Evolutionary conservation across 2,329 filamentous ascomycete genomes (phyloP).

Genomic region (Coniochaeta ligniaria): DNA sequence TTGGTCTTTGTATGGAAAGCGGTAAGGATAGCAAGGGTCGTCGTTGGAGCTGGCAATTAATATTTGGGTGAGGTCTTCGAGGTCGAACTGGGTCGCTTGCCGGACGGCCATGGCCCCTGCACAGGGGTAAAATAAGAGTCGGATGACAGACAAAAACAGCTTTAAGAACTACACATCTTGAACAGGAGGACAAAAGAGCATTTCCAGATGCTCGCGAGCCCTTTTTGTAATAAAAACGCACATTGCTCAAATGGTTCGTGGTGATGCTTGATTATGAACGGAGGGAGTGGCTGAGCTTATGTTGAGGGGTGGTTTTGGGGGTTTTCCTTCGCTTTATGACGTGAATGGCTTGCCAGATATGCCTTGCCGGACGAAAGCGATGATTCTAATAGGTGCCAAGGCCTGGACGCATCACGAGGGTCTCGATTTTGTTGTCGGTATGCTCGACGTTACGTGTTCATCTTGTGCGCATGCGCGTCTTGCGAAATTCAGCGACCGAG

Average conservation of each 20-base stretch:
- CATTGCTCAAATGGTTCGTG: not conserved
- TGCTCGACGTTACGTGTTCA: not conserved
- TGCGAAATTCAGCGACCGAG: not conserved
- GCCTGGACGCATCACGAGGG: not conserved
- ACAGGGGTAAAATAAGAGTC: not conserved
- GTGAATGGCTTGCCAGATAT: not conserved
- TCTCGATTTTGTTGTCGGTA: not conserved
- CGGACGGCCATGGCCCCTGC: constrained; percentile 5
- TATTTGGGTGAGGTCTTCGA: constrained; percentile 14
- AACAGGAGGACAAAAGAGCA: not conserved
- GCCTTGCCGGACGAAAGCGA: not conserved
- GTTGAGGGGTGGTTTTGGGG: not conserved
- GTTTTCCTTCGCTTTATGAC: not conserved
- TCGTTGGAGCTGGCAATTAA: constrained; percentile 12
- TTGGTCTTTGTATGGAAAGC: constrained; percentile 13
- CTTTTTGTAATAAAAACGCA: not conserved
- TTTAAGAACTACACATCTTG: not conserved
- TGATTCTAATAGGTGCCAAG: not conserved
- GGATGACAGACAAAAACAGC: not conserved
- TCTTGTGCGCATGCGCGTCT: not conserved
- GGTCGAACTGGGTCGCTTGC: constrained; percentile 11
- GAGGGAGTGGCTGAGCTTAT: not conserved
- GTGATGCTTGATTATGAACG: not conserved
- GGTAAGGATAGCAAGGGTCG: constrained; percentile 17
- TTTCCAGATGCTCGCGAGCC: not conserved